Conservation (phyloP, 345 rosid genomes). For the Populus davidiana region DNA sequence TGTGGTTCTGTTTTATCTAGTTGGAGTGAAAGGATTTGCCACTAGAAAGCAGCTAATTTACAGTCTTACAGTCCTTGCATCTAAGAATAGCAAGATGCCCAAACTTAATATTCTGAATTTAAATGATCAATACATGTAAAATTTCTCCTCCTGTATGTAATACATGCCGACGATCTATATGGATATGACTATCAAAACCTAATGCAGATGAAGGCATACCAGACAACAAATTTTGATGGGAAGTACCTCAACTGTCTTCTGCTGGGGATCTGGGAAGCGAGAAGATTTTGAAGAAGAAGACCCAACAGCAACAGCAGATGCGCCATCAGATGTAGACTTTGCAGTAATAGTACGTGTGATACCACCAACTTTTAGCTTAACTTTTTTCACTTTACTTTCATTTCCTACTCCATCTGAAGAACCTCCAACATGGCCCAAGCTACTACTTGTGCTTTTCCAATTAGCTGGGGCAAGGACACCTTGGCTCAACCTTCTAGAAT, state of each 20-base stretch:
- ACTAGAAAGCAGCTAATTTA: not conserved
- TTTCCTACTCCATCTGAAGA: constrained; percentile 20
- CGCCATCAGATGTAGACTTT: constrained; percentile 30
- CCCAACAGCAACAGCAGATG: constrained; percentile 32
- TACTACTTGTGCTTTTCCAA: constrained; percentile 16
- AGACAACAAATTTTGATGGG: not conserved
- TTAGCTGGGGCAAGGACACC: too few relatives aligned
- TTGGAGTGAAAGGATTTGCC: not conserved
- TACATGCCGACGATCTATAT: not conserved
- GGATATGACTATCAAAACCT: not conserved
- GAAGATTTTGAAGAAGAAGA: constrained; percentile 27
- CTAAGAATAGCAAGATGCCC: not conserved
- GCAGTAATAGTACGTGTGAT: constrained; percentile 28
- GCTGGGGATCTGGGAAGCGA: constrained; percentile 20
- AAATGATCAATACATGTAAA: not conserved
- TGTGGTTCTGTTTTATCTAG: not conserved
- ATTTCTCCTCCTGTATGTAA: not conserved
- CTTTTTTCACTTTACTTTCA: constrained; percentile 33
- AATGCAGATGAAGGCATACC: not conserved
- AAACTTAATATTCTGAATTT: not conserved
- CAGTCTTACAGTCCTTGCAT: not conserved
- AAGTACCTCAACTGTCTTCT: constrained; percentile 23
- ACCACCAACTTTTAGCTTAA: constrained; percentile 30
- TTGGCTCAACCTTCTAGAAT: constrained; percentile 33
- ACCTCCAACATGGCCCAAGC: constrained; percentile 12